Base-by-base conservation (phyloP, 2,329 filamentous ascomycete genomes). In the Fulvia fulva region DNA sequence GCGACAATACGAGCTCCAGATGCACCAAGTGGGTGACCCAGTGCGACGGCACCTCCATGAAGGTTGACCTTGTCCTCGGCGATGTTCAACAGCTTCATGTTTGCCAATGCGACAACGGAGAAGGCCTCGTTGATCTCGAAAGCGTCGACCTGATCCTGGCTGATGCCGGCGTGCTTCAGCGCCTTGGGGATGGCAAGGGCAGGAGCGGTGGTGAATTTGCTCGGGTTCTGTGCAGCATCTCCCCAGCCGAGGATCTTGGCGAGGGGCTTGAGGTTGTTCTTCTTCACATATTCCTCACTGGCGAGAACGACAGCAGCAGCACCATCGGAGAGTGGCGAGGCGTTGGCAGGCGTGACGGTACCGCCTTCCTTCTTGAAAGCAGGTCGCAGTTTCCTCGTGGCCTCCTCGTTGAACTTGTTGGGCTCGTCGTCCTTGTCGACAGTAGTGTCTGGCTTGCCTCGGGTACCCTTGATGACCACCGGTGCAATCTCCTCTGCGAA, bases 41-140 rank as follows among this genome's bases (percentile, higher is more conserved):
- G 88, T 70, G 94, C 94, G 62, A 99, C 94, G 55, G 94, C 90
- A 74, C 94, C 94, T 71, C 94, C 94, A 71, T 91, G 93, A 57
- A 97, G 81, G 79, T 99, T 99, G 73, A 99, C 92, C 78, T 91
- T 95, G 60, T 92, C 89, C 65, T 89, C 83, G 64, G 81, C 81
- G 57, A 99, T 79, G 62, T 81, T 83, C 43, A 99, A 86, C 56
- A 97, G 76, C 84, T 99, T 96, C 79, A 96, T 86, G 81, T 99
- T 99, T 66, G 94, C 92, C 53, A 99, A 83, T 41, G 94, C 91
- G 63, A 99, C 94, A 51, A 96, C 94, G 63, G 90, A 94, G 82
- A 99, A 99, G 44, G 94, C 94, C 82, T 99, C 94, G 81, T 99
- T 99, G 82, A 99, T 97, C 82, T 99, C 94, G 76, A 94, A 99